Percentiles rank a stretch among this genome's conserved stretches.
These are phyloP conservation scores for Grosmannia penicillata DNA, from an alignment of 2,329 filamentous ascomycete genomes.

Conservation along the genomic window DNA sequence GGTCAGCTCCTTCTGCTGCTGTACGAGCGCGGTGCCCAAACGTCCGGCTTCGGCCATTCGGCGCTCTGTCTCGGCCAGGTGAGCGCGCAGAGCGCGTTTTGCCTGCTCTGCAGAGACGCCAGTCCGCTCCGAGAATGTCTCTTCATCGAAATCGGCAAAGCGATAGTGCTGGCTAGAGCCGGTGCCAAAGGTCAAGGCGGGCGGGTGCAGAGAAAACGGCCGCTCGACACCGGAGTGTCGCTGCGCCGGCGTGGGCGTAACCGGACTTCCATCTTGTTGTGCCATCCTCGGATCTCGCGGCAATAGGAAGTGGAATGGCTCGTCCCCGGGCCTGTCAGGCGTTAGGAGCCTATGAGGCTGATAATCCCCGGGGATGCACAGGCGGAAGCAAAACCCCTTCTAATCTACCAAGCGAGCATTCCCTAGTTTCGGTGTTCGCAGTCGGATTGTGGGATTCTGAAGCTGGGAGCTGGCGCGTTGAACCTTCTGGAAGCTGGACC, in stretches of 20 bases:
- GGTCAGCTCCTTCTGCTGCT: slow-evolving; percentile 71
- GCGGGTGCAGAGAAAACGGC: slow-evolving; percentile 8
- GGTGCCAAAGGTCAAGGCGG: slow-evolving; percentile 10
- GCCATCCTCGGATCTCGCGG: slow-evolving; percentile 5
- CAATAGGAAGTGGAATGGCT: too few species aligned
- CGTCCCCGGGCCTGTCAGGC: not conserved
- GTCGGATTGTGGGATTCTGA: not conserved
- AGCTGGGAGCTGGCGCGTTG: too few species aligned
- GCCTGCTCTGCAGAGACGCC: slow-evolving; percentile 69
- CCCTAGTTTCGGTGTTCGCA: not conserved
- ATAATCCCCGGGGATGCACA: not conserved
- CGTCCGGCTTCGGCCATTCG: slow-evolving; percentile 84
- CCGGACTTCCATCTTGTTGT: slow-evolving; percentile 9
- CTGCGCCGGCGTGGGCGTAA: slow-evolving; percentile 10
- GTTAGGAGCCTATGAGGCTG: slow-evolving; percentile 2
- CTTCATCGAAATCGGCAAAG: slow-evolving; percentile 66
- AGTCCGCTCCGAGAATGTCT: slow-evolving; percentile 66
- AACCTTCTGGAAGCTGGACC: too few species aligned
- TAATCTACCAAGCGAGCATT: slow-evolving; percentile 2
- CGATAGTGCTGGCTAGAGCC: slow-evolving; percentile 49
- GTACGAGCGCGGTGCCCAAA: slow-evolving; percentile 71
- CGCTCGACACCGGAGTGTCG: slow-evolving; percentile 7
- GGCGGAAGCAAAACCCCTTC: not conserved
- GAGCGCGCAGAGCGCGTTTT: slow-evolving; percentile 77
- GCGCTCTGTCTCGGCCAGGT: slow-evolving; percentile 82